phyloP scores from a whole-genome alignment of 345 rosid genomes.

The Limnanthes douglasii region DNA sequence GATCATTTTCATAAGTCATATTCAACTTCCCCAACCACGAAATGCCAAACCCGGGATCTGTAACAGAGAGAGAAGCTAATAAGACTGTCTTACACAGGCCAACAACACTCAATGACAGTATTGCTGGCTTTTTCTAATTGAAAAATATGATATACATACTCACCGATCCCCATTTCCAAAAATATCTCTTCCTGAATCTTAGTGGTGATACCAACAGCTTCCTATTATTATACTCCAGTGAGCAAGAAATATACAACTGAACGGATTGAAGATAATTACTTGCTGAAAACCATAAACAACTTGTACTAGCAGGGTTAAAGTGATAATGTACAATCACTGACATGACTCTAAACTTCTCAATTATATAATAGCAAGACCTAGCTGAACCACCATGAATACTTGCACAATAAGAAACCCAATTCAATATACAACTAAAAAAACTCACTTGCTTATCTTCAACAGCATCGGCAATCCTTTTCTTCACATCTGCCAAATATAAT shows the following conservation, averaged over 20 bases:
- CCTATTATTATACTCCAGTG: too few species aligned
- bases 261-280: too few species aligned
- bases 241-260: too few species aligned
- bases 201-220: conserved; percentile 75
- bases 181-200: conserved; percentile 58
- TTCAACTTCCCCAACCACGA: conserved; percentile 67
- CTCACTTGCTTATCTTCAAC: conserved; percentile 61
- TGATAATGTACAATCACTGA: too few species aligned
- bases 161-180: conserved; percentile 76
- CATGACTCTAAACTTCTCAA: too few species aligned
- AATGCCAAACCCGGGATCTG: conserved; percentile 79
- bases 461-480: conserved; percentile 64
- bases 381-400: not conserved
- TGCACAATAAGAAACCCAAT: not conserved
- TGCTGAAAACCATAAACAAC: too few species aligned
- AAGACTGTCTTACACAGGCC: too few species aligned
- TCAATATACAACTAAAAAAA: not conserved
- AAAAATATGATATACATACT: conserved; percentile 1
- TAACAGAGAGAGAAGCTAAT: not conserved
- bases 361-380: not conserved
- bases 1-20: conserved; percentile 48
- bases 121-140: too few species aligned
- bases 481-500: conserved; percentile 33
- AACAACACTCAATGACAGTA: not conserved
- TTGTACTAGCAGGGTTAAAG: too few species aligned